A percentile compares a stretch with the other conserved stretches of the same genome.
Conservation (phyloP, 768 basidiomycete species). For the Amanita muscaria region DNA sequence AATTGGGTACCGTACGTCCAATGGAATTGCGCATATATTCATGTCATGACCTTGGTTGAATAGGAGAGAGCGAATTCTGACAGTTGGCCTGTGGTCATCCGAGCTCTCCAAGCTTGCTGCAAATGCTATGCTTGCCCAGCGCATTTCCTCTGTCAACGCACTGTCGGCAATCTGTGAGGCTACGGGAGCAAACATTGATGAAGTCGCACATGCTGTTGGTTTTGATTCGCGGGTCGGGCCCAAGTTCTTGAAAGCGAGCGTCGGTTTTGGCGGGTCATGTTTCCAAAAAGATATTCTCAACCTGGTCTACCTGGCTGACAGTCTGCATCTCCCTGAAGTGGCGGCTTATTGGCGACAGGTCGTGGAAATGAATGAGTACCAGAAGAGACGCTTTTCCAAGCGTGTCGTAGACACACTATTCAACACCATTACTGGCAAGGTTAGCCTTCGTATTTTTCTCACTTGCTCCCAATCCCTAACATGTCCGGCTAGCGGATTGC, state of each 20-base stretch:
- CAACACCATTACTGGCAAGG: constrained; percentile 96
- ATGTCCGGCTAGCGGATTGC: constrained; percentile 61
- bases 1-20: constrained; percentile 90
- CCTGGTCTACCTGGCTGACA: constrained; percentile 94
- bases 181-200: constrained; percentile 97
- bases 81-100: constrained; percentile 96
- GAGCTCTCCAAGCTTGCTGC: constrained; percentile 98
- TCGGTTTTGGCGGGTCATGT: constrained; percentile 96
- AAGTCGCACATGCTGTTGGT: constrained; percentile 91
- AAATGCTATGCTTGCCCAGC: constrained; percentile 98
- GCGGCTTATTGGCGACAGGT: constrained; percentile 97
- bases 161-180: constrained; percentile 98
- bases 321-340: constrained; percentile 90
- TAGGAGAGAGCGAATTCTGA: constrained; percentile 72
- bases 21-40: constrained; percentile 2
- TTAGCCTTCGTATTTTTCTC: constrained; percentile 24
- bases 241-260: constrained; percentile 91
- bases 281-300: constrained; percentile 99
- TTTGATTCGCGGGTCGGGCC: constrained; percentile 88
- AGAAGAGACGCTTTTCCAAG: constrained; percentile 93
- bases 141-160: constrained; percentile 97
- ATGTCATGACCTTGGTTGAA: not conserved
- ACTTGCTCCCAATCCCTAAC: not conserved
- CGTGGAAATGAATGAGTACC: constrained; percentile 97
- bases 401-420: constrained; percentile 95